These are phyloP conservation scores for Fusarium oligoseptatum DNA, from an alignment of 2,329 filamentous ascomycete genomes.

Conservation along the genomic window DNA sequence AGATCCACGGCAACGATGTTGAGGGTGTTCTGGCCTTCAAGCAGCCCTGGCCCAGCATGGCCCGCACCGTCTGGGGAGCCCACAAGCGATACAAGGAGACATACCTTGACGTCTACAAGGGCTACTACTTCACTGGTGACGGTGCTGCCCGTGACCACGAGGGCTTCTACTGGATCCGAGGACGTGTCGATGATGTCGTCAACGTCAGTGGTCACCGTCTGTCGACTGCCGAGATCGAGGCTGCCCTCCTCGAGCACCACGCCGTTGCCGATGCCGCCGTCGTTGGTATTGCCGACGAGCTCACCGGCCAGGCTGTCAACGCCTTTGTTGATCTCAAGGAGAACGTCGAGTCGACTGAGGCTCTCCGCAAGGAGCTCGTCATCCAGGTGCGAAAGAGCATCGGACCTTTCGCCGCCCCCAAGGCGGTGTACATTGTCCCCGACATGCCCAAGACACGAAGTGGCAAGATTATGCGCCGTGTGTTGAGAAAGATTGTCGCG, in stretches of 20 bases:
- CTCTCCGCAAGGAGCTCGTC: slow-evolving; percentile 91
- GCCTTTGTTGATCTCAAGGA: slow-evolving; percentile 96
- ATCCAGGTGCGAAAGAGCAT: slow-evolving; percentile 97
- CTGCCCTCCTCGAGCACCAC: slow-evolving; percentile 92
- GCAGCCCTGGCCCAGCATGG: slow-evolving; percentile 98
- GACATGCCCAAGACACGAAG: slow-evolving; percentile 97
- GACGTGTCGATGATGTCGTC: slow-evolving; percentile 97
- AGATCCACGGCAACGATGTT: slow-evolving; percentile 95
- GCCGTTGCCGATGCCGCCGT: slow-evolving; percentile 94
- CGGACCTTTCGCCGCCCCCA: slow-evolving; percentile 95
- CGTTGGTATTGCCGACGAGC: slow-evolving; percentile 91
- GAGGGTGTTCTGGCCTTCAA: slow-evolving; percentile 98
- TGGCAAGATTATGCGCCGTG: slow-evolving; percentile 98
- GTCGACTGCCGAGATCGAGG: slow-evolving; percentile 98
- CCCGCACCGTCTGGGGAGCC: slow-evolving; percentile 95
- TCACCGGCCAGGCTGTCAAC: slow-evolving; percentile 97
- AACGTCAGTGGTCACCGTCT: slow-evolving; percentile 97
- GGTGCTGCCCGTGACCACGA: slow-evolving; percentile 97
- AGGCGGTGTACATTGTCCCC: slow-evolving; percentile 89
- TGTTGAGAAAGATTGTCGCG: slow-evolving; percentile 95
- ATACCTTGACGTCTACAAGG: slow-evolving; percentile 97
- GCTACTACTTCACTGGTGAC: slow-evolving; percentile 96
- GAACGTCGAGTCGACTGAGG: slow-evolving; percentile 79
- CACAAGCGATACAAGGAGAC: slow-evolving; percentile 99
- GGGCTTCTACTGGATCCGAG: slow-evolving; percentile 99